phyloP scores from a whole-genome alignment of 2,329 filamentous ascomycete species.

The Lojkania enalia region DNA sequence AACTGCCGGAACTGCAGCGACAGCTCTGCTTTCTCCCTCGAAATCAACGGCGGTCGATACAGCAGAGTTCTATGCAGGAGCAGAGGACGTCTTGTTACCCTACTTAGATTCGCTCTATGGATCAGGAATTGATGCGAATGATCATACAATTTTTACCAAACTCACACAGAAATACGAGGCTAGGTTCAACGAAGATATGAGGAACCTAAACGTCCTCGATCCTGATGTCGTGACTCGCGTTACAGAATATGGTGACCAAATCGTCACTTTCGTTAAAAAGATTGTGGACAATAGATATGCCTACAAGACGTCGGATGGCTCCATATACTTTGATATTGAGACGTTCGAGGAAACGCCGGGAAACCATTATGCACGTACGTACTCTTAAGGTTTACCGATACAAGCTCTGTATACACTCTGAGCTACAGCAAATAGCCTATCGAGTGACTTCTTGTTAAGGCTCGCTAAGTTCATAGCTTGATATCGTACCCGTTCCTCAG shows the following conservation, averaged over 20 bases:
- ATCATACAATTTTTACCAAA: conserved; percentile 80
- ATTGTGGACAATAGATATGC: conserved; percentile 86
- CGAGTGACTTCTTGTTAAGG: no score
- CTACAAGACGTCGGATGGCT: conserved; percentile 74
- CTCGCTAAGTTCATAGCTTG: no score
- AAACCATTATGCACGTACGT: conserved; percentile 84
- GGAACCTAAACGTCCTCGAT: conserved; percentile 77
- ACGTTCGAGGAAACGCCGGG: conserved; percentile 78
- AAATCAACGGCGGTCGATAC: conserved; percentile 35
- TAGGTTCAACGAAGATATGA: conserved; percentile 89
- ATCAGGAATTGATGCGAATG: conserved; percentile 59
- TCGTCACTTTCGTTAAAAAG: conserved; percentile 79
- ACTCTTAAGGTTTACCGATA: no score
- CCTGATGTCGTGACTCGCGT: conserved; percentile 85
- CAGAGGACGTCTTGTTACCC: conserved; percentile 73
- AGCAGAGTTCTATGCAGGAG: conserved; percentile 59
- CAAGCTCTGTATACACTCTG: no score
- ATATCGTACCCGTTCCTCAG: no score
- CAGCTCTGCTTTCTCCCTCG: conserved; percentile 48
- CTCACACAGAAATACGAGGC: conserved; percentile 84
- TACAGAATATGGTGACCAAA: conserved; percentile 89
- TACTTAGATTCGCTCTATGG: conserved; percentile 73
- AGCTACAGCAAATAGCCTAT: no score
- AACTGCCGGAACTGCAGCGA: conserved; percentile 59
- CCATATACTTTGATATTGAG: conserved; percentile 90